Evolutionary conservation across 1,284 basidiomycete genomes (phyloP), one percentile per base, ranked within the genome.

Genomic region (Boletellus deceptivus): DNA sequence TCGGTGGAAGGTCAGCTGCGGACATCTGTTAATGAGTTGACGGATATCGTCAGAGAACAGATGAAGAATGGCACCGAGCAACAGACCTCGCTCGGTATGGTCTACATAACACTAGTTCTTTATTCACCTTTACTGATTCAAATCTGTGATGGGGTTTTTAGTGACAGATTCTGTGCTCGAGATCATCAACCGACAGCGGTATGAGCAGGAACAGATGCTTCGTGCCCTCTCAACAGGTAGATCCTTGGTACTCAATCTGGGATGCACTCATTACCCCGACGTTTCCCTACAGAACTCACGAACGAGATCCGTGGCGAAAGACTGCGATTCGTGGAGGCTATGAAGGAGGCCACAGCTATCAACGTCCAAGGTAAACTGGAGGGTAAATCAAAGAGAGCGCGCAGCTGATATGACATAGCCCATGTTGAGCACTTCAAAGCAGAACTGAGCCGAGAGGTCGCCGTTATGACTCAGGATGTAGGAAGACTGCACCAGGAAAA

Each of bases 331-430:
- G 86, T 93, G 10, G 91, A 94, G 59, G 89, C 91, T 16, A 94
- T 93, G 91, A 89, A 89, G 63, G 85, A 91, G 58, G 91, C 91
- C 1, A 93, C 91, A 0, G 82, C 82, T 1, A 88, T 93, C 62
- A 92, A 93, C 57, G 83, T 93, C 7, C 82, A 89, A 64, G 73
- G 89, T 89, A 66, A 69, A 79, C 65, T 33, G 4, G 42, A 18
- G 20, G 11, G 31, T 1, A 1, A 27, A 36, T 37, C n/a, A 29
- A 24, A 24, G 14, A 33, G 25, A n/a, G 17, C n/a, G 13, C 35
- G 51, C 17, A 41, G 44, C 44, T 64, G 37, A 54, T 47, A 18
- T 17, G 22, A 39, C 40, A 16, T 55, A 91, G 89, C 80, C 24
- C 91, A 93, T 59, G 84, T 93, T 43, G 88, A 92, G 57, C 85